Evolutionary conservation across 2,329 filamentous ascomycete genomes (phyloP).

Genomic region (Ploettnerulaceae sp.): DNA sequence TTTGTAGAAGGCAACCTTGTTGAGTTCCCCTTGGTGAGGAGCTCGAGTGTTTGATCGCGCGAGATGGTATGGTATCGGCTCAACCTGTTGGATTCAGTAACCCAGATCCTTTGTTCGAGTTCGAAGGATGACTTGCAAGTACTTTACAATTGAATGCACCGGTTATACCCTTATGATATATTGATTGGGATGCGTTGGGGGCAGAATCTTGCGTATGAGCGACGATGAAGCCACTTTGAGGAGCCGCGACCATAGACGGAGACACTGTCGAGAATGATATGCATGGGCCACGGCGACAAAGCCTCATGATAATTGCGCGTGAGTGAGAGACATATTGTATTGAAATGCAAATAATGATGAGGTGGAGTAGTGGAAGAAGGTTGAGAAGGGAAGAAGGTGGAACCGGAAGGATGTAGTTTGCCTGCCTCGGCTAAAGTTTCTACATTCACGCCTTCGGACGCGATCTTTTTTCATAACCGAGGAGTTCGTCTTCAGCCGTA

Average conservation of each 20-base stretch:
- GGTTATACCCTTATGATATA: conserved; percentile 44
- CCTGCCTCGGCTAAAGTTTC: too few relatives aligned
- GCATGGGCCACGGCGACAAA: too few relatives aligned
- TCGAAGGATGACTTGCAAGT: conserved; percentile 38
- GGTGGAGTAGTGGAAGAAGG: not conserved
- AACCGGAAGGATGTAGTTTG: too few relatives aligned
- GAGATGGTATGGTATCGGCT: conserved; percentile 45
- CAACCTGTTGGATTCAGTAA: conserved; percentile 30
- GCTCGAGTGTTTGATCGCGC: conserved; percentile 46
- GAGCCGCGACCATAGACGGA: not conserved
- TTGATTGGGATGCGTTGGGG: conserved; percentile 45
- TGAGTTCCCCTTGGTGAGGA: conserved; percentile 44
- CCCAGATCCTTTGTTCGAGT: not conserved
- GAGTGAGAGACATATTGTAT: not conserved
- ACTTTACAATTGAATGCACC: conserved; percentile 52
- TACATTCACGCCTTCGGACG: too few relatives aligned
- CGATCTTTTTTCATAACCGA: too few relatives aligned
- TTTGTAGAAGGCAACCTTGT: conserved; percentile 43
- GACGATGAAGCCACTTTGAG: not conserved
- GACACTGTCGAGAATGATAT: conserved; percentile 1
- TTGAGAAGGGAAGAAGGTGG: too few relatives aligned
- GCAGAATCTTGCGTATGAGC: conserved; percentile 15
- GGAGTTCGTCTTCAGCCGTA: too few relatives aligned
- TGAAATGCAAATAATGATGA: too few relatives aligned
- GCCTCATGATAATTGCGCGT: too few relatives aligned